Base-by-base conservation (phyloP, 768 basidiomycete species). In the Tulasnella calospora region DNA sequence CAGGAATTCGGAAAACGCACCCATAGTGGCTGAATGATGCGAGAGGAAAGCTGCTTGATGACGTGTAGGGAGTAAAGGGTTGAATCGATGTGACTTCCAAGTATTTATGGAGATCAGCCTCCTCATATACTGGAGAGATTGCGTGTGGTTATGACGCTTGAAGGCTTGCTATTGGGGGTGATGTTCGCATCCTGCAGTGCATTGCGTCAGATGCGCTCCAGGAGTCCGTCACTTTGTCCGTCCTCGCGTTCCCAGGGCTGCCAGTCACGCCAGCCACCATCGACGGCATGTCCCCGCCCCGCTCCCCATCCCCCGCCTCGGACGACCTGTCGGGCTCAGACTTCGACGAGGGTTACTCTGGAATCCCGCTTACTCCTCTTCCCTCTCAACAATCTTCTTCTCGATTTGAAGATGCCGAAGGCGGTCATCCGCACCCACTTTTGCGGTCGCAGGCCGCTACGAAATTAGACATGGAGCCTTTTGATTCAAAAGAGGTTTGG, bases 1-100 rank as follows among this genome's bases (percentile, higher is more conserved):
- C 19, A 91, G 83, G 80, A 87, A 88, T 13, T 82, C 82, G 5
- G 86, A 83, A 47, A 88, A 82, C 6, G 80, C 57, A 9, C 57
- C 23, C 57, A 61, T 61, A 2, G 3, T 61, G 23, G 30, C n/a
- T 30, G 57, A 15, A 13, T 61, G 27, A 30, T 61, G 19, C 57
- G 30, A 61, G 19, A 23, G 10, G n/a, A 13, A 12, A 57, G 55
- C 27, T 10, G 55, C 55, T 13, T 61, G 57, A 61, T 61, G 23
- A 30, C 57, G 57, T 61, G 57, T 61, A 12, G 57, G 30, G n/a
- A n/a, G 57, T 12, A 61, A 30, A 0, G 23, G 57, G 57, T 61
- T 61, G 30, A 61, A 61, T 61, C 23, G 57, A 61, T 61, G 57
- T 27, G 23, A 9, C 57, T 61, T 61, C 57, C 57, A 61, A 61